A percentile compares a stretch with the other conserved stretches of the same genome.
phyloP scores from a whole-genome alignment of 2,329 filamentous ascomycete species.

The Cladosporium sp. region DNA sequence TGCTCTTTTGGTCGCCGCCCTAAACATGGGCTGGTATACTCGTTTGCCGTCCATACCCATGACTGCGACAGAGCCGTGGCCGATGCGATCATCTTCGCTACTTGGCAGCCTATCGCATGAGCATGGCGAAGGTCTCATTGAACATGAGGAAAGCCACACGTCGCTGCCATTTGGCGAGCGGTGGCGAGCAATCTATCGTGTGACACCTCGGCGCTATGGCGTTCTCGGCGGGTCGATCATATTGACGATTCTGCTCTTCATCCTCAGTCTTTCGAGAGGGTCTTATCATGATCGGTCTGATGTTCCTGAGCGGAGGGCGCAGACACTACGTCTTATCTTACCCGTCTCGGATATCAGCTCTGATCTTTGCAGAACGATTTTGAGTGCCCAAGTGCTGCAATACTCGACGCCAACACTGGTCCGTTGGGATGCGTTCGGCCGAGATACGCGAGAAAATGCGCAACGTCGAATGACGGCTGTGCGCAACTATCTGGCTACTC shows the following conservation, averaged over 20 bases:
- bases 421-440: conserved; percentile 1
- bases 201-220: neutral
- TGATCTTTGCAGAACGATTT: conserved; percentile 8
- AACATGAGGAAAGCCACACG: neutral
- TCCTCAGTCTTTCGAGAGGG: neutral
- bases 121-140: neutral
- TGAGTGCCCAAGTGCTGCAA: conserved; percentile 13
- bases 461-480: conserved; percentile 14
- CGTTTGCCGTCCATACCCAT: neutral
- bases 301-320: neutral
- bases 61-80: neutral
- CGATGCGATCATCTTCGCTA: neutral
- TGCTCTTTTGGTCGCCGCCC: neutral
- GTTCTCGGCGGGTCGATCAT: neutral
- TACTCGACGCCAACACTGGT: conserved; percentile 17
- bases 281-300: neutral
- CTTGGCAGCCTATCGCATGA: neutral
- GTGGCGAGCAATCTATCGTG: neutral
- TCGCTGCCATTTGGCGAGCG: neutral
- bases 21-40: neutral
- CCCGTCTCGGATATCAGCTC: neutral
- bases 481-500: conserved; percentile 14
- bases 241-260: neutral
- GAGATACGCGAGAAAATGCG: neutral
- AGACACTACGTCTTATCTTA: conserved; percentile 6